phyloP scores from a whole-genome alignment of 202 grass and related monocot genomes.

The Carex sylvatica region DNA sequence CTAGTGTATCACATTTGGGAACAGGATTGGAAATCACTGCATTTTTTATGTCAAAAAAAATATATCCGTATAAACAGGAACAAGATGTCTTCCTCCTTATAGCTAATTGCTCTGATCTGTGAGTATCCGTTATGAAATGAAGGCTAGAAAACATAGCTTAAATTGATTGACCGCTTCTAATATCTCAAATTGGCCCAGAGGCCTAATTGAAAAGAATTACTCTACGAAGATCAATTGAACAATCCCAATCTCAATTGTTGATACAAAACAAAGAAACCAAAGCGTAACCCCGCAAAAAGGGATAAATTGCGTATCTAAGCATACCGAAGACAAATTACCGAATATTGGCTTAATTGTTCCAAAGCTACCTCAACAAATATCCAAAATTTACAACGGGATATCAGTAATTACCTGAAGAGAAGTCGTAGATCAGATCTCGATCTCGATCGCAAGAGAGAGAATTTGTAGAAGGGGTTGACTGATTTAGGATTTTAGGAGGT shows the following conservation, averaged over 20 bases:
- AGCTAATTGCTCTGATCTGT: not conserved
- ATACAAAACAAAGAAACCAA: not conserved
- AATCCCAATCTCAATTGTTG: not conserved
- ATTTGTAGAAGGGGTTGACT: conserved; percentile 11
- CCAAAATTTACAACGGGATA: not conserved
- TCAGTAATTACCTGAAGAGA: conserved; percentile 7
- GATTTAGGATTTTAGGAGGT: conserved; percentile 17
- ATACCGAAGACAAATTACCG: not conserved
- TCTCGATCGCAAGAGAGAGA: conserved; percentile 5
- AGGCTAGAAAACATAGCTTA: not conserved
- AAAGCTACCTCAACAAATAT: not conserved
- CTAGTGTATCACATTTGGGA: not conserved
- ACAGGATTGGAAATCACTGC: not conserved
- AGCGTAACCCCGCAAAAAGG: not conserved
- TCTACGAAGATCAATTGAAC: conserved; percentile 2
- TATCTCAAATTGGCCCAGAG: not conserved
- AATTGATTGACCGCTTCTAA: not conserved
- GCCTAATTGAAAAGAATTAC: not conserved
- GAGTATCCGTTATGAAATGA: not conserved
- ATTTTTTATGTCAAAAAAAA: not conserved
- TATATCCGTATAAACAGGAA: not conserved
- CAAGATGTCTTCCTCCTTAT: not conserved
- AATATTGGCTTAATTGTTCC: not conserved
- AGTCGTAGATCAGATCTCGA: not conserved
- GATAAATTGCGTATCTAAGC: not conserved